Conservation (phyloP, 1,284 basidiomycete species). For the Cutaneotrichosporon dermatis region DNA sequence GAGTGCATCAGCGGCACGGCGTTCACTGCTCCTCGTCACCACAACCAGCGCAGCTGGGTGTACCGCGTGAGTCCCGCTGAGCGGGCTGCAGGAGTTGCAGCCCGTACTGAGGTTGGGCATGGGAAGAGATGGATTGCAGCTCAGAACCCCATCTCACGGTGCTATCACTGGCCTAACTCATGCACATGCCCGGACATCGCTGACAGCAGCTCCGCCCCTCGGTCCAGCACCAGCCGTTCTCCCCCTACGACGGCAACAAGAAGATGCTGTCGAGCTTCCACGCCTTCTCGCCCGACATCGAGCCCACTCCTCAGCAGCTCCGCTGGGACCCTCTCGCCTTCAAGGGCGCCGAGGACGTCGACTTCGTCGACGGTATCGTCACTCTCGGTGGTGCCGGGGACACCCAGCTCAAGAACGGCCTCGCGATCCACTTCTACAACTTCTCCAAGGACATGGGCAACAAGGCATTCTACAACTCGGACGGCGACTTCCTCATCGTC, state of each 20-base stretch:
- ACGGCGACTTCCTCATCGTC: slow-evolving; percentile 64
- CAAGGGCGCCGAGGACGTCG: slow-evolving; percentile 45
- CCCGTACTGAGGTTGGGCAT: too few relatives aligned
- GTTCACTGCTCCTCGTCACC: slow-evolving; percentile 57
- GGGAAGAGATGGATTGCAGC: too few relatives aligned
- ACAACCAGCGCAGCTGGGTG: slow-evolving; percentile 52
- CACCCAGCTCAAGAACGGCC: slow-evolving; percentile 58
- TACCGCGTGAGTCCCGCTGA: slow-evolving; percentile 41
- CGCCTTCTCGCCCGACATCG: slow-evolving; percentile 5
- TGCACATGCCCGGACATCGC: too few relatives aligned
- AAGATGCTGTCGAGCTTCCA: slow-evolving; percentile 8
- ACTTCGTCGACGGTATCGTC: slow-evolving; percentile 62
- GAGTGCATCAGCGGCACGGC: slow-evolving; percentile 59
- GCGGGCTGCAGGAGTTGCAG: too few relatives aligned
- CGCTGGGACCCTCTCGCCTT: slow-evolving; percentile 58
- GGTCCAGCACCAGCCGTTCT: slow-evolving; percentile 55
- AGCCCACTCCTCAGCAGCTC: slow-evolving; percentile 59
- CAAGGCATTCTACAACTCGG: slow-evolving; percentile 62
- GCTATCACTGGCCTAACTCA: too few relatives aligned
- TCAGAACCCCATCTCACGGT: too few relatives aligned
- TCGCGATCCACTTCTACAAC: slow-evolving; percentile 62
- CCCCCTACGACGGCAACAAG: slow-evolving; percentile 9
- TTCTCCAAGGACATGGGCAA: slow-evolving; percentile 62
- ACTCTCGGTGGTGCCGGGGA: slow-evolving; percentile 64
- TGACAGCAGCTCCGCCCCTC: slow-evolving; percentile 53